Evolutionary conservation across 352 stramenopile genomes (phyloP).

Genomic region (Phytophthora chlamydospora): DNA sequence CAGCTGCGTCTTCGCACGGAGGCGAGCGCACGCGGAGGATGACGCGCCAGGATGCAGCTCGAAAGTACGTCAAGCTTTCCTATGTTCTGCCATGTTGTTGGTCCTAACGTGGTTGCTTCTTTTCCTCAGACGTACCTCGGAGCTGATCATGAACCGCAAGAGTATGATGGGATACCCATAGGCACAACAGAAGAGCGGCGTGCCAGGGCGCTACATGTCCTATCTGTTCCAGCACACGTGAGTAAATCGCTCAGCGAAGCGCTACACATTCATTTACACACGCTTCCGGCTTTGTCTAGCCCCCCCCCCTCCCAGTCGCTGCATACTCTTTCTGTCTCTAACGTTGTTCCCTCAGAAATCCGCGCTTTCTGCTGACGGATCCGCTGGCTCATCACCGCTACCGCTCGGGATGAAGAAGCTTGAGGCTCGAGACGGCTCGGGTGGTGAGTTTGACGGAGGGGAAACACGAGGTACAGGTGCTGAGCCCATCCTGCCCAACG

Average conservation of each 20-base stretch:
- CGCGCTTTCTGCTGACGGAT: constrained; percentile 58
- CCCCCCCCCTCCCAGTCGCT: too few relatives aligned
- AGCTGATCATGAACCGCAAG: constrained; percentile 87
- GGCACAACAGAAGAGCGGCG: not conserved
- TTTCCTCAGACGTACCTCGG: constrained; percentile 70
- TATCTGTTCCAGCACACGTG: constrained; percentile 14
- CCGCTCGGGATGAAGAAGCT: constrained; percentile 65
- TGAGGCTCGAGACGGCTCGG: constrained; percentile 43
- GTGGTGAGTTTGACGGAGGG: constrained; percentile 14
- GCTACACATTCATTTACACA: constrained; percentile 36
- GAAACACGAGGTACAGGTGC: constrained; percentile 22
- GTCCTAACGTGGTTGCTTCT: constrained; percentile 13
- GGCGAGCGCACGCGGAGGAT: constrained; percentile 60
- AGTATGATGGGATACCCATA: constrained; percentile 50
- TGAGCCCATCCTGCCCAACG: constrained; percentile 23
- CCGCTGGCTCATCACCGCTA: constrained; percentile 35
- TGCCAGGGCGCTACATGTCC: constrained; percentile 5
- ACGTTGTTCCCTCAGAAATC: constrained; percentile 59
- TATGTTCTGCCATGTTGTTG: not conserved
- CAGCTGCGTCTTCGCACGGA: constrained; percentile 11
- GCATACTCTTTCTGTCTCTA: not conserved
- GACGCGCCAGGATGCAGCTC: constrained; percentile 76
- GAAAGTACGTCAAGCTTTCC: constrained; percentile 56
- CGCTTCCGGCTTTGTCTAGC: constrained; percentile 1
- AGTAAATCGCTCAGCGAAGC: constrained; percentile 15